These are phyloP conservation scores for Lachnellula willkommii DNA, from an alignment of 2,329 filamentous ascomycete genomes.

Conservation along the genomic window DNA sequence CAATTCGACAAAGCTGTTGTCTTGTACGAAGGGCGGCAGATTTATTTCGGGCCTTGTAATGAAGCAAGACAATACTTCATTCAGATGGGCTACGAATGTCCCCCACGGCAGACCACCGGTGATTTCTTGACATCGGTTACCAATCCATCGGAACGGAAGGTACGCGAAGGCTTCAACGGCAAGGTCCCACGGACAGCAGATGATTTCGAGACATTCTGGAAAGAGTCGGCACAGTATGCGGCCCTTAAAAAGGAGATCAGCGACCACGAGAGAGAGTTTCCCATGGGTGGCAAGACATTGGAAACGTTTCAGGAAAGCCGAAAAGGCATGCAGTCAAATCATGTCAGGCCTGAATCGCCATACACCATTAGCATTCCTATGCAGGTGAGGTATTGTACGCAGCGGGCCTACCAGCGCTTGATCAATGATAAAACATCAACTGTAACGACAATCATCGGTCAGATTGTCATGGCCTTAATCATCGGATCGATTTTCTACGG, in stretches of 20 bases:
- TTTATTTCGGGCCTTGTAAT: conserved; percentile 64
- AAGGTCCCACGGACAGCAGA: conserved; percentile 50
- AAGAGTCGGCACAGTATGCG: conserved; percentile 40
- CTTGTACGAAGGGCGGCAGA: conserved; percentile 62
- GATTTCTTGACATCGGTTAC: conserved; percentile 78
- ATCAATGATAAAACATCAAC: conserved; percentile 67
- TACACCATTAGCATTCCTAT: conserved; percentile 75
- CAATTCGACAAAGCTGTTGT: conserved; percentile 65
- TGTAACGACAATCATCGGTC: conserved; percentile 40
- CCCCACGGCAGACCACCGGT: conserved; percentile 45
- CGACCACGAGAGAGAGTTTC: conserved; percentile 44
- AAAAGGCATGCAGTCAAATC: conserved; percentile 39
- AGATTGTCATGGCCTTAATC: conserved; percentile 43
- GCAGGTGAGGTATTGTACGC: conserved; percentile 74
- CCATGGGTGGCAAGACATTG: conserved; percentile 31
- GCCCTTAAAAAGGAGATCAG: conserved; percentile 42
- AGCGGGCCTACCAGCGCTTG: conserved; percentile 68
- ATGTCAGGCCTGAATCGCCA: conserved; percentile 64
- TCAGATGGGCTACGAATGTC: conserved; percentile 65
- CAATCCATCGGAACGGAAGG: conserved; percentile 52
- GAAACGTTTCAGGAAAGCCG: conserved; percentile 36
- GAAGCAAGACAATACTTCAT: conserved; percentile 66
- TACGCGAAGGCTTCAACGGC: conserved; percentile 52
- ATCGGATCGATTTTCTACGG: conserved; percentile 62
- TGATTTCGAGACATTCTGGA: conserved; percentile 51